Evolutionary conservation across 176 grass and related monocot species (phyloP).

Genomic region (Alopecurus myosuroides): DNA sequence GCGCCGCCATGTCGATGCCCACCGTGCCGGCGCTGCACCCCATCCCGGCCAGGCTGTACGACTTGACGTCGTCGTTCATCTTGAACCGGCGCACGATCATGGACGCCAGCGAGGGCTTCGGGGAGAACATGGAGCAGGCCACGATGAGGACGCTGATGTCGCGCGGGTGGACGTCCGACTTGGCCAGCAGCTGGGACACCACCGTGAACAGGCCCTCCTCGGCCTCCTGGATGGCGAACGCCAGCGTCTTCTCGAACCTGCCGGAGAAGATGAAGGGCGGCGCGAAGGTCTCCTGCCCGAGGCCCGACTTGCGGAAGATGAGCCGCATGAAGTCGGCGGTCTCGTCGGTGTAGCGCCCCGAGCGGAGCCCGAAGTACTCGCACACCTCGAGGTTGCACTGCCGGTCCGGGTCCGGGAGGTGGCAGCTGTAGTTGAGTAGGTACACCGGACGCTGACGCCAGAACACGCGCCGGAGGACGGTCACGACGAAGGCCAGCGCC

Average conservation of each 20-base stretch:
- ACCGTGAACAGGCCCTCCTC: slow-evolving; percentile 67
- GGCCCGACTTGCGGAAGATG: slow-evolving; percentile 79
- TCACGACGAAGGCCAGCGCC: slow-evolving; percentile 1
- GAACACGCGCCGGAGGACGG: slow-evolving; percentile 21
- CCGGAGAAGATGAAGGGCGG: slow-evolving; percentile 61
- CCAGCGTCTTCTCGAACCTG: slow-evolving; percentile 36
- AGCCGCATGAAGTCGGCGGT: slow-evolving; percentile 63
- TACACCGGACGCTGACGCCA: slow-evolving; percentile 42
- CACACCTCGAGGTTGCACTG: slow-evolving; percentile 61
- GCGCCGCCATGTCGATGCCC: slow-evolving; percentile 63
- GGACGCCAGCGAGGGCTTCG: slow-evolving; percentile 51
- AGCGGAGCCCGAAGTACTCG: slow-evolving; percentile 68
- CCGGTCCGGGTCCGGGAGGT: slow-evolving; percentile 49
- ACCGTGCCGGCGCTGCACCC: slow-evolving; percentile 72
- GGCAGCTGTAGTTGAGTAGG: slow-evolving; percentile 74
- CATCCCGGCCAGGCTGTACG: slow-evolving; percentile 73
- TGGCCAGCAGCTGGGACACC: slow-evolving; percentile 52
- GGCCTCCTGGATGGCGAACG: slow-evolving; percentile 50
- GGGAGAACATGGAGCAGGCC: slow-evolving; percentile 77
- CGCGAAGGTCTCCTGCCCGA: slow-evolving; percentile 75
- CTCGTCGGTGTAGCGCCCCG: slow-evolving; percentile 29
- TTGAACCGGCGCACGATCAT: slow-evolving; percentile 50
- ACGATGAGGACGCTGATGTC: slow-evolving; percentile 52
- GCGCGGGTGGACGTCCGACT: slow-evolving; percentile 37
- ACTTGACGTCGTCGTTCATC: slow-evolving; percentile 33